These are phyloP conservation scores for Aureobasidium sp. DNA, from an alignment of 2,329 filamentous ascomycete genomes.

Conservation along the genomic window DNA sequence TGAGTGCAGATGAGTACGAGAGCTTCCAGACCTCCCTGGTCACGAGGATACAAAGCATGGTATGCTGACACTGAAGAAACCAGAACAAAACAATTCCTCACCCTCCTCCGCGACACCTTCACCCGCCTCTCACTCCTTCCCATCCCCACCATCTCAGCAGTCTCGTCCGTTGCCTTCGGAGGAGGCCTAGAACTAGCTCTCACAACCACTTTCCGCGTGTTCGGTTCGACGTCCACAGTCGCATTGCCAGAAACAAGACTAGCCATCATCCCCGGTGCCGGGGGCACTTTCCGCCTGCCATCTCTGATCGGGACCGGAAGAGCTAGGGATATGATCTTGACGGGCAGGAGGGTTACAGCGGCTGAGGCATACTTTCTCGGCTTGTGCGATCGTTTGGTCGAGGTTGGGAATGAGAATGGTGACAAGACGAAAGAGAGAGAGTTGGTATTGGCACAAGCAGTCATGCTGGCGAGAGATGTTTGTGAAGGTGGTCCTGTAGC, in stretches of 20 bases:
- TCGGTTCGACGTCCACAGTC: constrained; percentile 69
- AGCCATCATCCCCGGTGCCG: constrained; percentile 90
- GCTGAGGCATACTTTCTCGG: constrained; percentile 88
- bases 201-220: constrained; percentile 80
- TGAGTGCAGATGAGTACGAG: constrained; percentile 72
- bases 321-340: constrained; percentile 85
- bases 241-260: constrained; percentile 87
- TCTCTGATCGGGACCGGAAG: constrained; percentile 69
- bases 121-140: constrained; percentile 65
- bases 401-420: constrained; percentile 58
- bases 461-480: constrained; percentile 74
- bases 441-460: constrained; percentile 65
- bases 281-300: constrained; percentile 83
- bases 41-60: background rate
- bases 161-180: constrained; percentile 80
- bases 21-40: background rate
- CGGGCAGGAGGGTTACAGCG: constrained; percentile 74
- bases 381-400: constrained; percentile 81
- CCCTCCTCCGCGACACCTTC: constrained; percentile 69
- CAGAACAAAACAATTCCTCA: constrained; percentile 74
- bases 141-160: constrained; percentile 82
- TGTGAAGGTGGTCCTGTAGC: constrained; percentile 86
- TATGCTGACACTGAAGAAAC: constrained; percentile 3
- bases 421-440: constrained; percentile 46
- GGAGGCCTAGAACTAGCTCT: constrained; percentile 91